Base-by-base conservation (phyloP, 179 eudicot species). In the Nepenthes alata region DNA sequence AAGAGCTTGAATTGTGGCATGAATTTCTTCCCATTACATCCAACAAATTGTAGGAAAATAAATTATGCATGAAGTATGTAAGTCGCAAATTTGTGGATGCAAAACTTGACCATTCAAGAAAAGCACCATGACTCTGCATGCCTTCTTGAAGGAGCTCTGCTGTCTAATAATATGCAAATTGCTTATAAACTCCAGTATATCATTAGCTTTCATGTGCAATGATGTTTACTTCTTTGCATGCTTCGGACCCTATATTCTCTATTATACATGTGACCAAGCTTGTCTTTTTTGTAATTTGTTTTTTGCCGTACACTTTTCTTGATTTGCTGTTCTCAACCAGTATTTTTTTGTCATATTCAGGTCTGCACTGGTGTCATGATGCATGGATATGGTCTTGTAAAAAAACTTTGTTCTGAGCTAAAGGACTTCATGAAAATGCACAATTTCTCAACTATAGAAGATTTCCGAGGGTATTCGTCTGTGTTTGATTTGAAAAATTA, bases 301-400 rank as follows among this genome's bases (percentile, higher is more conserved):
- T 53, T 16, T 55, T 55, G 3, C 37, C 9, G 34, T 25, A n/a
- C 3, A 35, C 25, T 25, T 25, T 25, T 25, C 25, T 25, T 25
- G 25, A 25, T 25, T 25, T 25, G 25, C 25, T 35, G 37, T n/a
- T 15, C 2, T 11, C 34, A 15, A 14, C 3, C 16, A 15, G 45
- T 7, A 59, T 38, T 47, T 78, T 25, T 25, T 25, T 25, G 25
- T 25, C 25, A 25, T 25, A 25, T 74, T 61, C 67, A 93, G 98
- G 98, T 93, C 38, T 93, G 98, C 77, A 93, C 98, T 3, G 98
- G 98, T 57, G 98, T 93, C 4, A 93, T 93, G 98, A 85, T 93
- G 98, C 93, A 93, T 44, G 98, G 98, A 44, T 93, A 93, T 59
- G 87, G 85, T 65, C 75, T 83, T 66, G 95, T 89, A 5, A 85